Evolutionary conservation across 176 grass and related monocot genomes (phyloP), one percentile per base, ranked within the genome.

Genomic region (Zea luxurians): DNA sequence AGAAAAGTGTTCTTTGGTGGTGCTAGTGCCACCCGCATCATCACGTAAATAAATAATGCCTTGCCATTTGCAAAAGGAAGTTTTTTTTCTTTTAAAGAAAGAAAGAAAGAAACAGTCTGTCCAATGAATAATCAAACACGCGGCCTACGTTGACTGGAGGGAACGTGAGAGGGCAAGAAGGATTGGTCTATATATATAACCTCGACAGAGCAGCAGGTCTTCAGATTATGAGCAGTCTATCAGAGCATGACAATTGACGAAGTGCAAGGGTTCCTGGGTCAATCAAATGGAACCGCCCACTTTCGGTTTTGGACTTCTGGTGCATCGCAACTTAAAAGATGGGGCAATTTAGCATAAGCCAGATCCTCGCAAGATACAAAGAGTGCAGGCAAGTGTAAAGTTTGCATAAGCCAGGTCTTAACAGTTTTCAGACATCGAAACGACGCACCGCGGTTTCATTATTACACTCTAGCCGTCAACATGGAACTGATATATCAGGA

Each of bases 361-460:
- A 21, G 1, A n/a, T n/a, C n/a, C n/a, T n/a, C n/a, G n/a, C n/a
- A 27, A 27, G 27, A 27, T 27, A 27, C 27, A 27, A 27, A 27
- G 27, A 27, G 27, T 27, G 27, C 27, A 27, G 27, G 27, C 27
- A 27, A 27, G 27, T 27, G 27, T 27, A 27, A 27, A 27, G 27
- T 27, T 61, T 62, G 45, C 68, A 35, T 5, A 20, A 44, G 1
- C 74, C 60, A 35, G 4, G 0, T 6, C 8, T 20, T 21, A 10
- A 10, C 35, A 52, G 44, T 63, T 55, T 55, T 48, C 20, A 21
- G 64, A 36, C 44, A 42, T 36, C 6, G 0, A 42, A 59, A 44
- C 43, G 8, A 54, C 45, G 67, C 15, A 53, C 74, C 35, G 18
- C 64, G n/a, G 71, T 88, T 80, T 48, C 54, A 76, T 89, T 81